phyloP scores from a whole-genome alignment of 2,329 filamentous ascomycete species.

The Lachnellula hyalina region DNA sequence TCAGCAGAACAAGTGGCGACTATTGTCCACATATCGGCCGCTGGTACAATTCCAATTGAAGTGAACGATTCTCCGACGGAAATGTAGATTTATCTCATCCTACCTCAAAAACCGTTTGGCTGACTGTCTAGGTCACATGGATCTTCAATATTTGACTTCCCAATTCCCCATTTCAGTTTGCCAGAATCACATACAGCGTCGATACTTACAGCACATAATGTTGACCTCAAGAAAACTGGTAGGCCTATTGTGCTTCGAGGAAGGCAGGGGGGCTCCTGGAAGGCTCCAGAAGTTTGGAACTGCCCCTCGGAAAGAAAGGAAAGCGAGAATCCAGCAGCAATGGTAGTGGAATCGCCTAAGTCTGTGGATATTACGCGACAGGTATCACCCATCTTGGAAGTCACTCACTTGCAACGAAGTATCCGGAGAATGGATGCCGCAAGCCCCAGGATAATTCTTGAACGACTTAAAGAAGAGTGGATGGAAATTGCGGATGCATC shows the following conservation, averaged over 20 bases:
- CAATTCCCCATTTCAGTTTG: slow-evolving; percentile 12
- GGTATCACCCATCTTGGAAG: slow-evolving; percentile 2
- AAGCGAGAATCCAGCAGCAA: neutral
- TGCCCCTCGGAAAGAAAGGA: slow-evolving; percentile 3
- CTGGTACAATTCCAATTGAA: slow-evolving; percentile 17
- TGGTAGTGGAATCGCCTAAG: neutral
- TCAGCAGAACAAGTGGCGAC: slow-evolving; percentile 31
- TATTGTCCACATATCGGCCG: slow-evolving; percentile 34
- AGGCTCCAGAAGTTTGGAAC: slow-evolving; percentile 21
- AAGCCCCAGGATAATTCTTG: slow-evolving; percentile 45
- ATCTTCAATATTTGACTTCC: slow-evolving; percentile 20
- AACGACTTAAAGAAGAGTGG: slow-evolving; percentile 49
- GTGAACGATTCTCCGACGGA: slow-evolving; percentile 12
- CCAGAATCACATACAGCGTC: neutral
- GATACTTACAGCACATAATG: neutral
- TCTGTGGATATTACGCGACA: neutral
- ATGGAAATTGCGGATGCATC: slow-evolving; percentile 40
- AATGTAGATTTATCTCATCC: slow-evolving; percentile 8
- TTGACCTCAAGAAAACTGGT: neutral
- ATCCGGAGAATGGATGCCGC: slow-evolving; percentile 51
- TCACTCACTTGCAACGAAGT: slow-evolving; percentile 44
- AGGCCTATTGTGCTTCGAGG: neutral
- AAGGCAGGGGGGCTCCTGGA: slow-evolving; percentile 15
- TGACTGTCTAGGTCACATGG: slow-evolving; percentile 10
- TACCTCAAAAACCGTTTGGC: neutral